A percentile compares a stretch with the other conserved stretches of the same genome.
These are phyloP conservation scores for Spencermartinsiella europaea DNA, from an alignment of 805 yeast species.

Conservation along the genomic window DNA sequence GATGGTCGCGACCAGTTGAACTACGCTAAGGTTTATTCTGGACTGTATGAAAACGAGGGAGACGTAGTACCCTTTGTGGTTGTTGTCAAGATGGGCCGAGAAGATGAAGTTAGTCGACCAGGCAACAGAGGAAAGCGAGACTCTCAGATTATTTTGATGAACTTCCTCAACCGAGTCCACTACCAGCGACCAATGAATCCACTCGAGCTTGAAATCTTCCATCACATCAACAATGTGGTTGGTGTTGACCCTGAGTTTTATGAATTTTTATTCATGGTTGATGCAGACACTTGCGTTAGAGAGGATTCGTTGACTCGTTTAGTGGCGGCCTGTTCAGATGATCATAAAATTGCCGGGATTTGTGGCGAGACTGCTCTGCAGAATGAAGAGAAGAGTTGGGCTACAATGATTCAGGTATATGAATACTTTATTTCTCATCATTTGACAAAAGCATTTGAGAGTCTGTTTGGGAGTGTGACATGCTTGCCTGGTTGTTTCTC, in stretches of 20 bases:
- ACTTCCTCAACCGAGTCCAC: conserved; percentile 54
- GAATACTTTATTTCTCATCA: conserved; percentile 63
- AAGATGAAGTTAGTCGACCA: conserved; percentile 43
- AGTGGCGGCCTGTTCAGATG: conserved; percentile 55
- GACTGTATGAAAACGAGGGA: conserved; percentile 53
- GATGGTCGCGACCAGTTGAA: conserved; percentile 56
- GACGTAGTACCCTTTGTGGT: conserved; percentile 48
- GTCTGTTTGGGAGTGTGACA: conserved; percentile 57
- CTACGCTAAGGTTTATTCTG: conserved; percentile 59
- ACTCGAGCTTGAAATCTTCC: conserved; percentile 50
- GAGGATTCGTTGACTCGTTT: conserved; percentile 52
- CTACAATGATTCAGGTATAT: conserved; percentile 58
- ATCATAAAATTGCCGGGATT: conserved; percentile 52
- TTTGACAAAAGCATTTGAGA: conserved; percentile 58
- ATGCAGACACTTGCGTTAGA: conserved; percentile 55
- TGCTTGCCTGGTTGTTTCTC: conserved; percentile 66
- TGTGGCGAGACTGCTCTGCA: conserved; percentile 60
- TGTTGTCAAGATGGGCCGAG: conserved; percentile 54
- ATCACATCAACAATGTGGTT: conserved; percentile 50
- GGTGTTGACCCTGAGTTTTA: conserved; percentile 59
- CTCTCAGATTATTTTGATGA: conserved; percentile 54
- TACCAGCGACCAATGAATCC: conserved; percentile 56
- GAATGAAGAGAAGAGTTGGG: conserved; percentile 50
- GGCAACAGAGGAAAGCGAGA: conserved; percentile 66
- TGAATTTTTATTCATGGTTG: conserved; percentile 53